Percentiles rank a stretch among this genome's conserved stretches.
phyloP scores from a whole-genome alignment of 257 asterid species.

The Solanum sejunctum region DNA sequence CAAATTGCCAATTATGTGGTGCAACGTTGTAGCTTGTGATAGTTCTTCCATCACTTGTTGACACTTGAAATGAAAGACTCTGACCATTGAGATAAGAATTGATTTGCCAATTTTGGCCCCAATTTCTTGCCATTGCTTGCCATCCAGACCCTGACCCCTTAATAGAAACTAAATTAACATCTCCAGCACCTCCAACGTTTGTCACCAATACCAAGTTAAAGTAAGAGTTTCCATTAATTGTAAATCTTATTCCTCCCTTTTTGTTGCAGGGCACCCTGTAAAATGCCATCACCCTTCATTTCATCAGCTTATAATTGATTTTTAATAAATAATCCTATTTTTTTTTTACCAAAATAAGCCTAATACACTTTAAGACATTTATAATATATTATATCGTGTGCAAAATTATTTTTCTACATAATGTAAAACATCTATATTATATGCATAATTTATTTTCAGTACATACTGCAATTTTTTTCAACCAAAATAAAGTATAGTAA shows the following conservation, averaged over 20 bases:
- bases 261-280: constrained; percentile 30
- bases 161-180: constrained; percentile 37
- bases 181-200: constrained; percentile 43
- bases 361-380: too few relatives aligned
- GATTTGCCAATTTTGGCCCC: constrained; percentile 74
- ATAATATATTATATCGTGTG: too few relatives aligned
- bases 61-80: constrained; percentile 14
- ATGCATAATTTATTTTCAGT: too few relatives aligned
- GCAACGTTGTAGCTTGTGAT: constrained; percentile 31
- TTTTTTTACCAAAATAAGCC: too few relatives aligned
- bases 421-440: too few relatives aligned
- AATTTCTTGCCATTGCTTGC: constrained; percentile 49
- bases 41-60: constrained; percentile 42
- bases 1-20: constrained; percentile 39
- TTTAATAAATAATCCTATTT: too few relatives aligned
- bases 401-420: too few relatives aligned
- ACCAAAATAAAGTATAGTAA: too few relatives aligned
- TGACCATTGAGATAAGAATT: constrained; percentile 27
- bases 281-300: background rate
- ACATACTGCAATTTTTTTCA: too few relatives aligned
- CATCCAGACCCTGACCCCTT: constrained; percentile 40
- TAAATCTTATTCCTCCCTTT: constrained; percentile 49
- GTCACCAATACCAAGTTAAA: constrained; percentile 43
- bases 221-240: constrained; percentile 51
- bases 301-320: too few relatives aligned